Base-by-base conservation (phyloP, 805 yeast genomes). In the Monosporozyma siamensis region DNA sequence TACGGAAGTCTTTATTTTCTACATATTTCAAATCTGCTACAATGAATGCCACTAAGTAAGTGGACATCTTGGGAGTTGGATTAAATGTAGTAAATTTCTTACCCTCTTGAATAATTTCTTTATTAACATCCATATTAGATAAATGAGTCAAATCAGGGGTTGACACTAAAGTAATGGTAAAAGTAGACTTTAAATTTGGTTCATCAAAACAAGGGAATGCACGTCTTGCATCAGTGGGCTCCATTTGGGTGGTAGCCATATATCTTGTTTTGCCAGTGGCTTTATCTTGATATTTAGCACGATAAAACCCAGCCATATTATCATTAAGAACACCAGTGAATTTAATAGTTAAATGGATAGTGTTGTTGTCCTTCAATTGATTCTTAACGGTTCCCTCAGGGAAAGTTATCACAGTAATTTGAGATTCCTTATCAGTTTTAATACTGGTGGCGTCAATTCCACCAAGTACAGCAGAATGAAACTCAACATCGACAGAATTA, bases 161-260 rank as follows among this genome's bases (percentile, higher is more conserved):
- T 38, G 82, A 74, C 45, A 81, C 69, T 58, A 84, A 68, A 30
- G 78, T 66, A 45, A 84, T 68, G 44, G 77, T 80, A 55, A 80
- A 84, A 40, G 77, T 69, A 20, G 92, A 86, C 66, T 84, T 84
- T 46, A 81, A 71, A 44, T 83, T 77, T 18, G 95, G 94, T 60
- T 83, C 92, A 63, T 84, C 95, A 54, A 80, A 82, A 57, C 83
- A 82, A 26, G 95, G 95, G 71, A 84, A 84, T 8, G 92, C 92
- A 54, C 87, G 74, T 54, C 95, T 77, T 52, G 90, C 85, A 58
- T 84, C 92, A 17, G 90, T 81, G 20, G 94, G 80, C 66, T 84
- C 94, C 77, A 84, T 80, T 64, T 84, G 95, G 36, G 94, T 82
- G 37, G 89, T 80, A 35, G 87, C 85, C 72, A 83, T 70, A 60